These are phyloP conservation scores for Blastobotrys attinorum DNA, from an alignment of 805 yeast species.

Conservation along the genomic window DNA sequence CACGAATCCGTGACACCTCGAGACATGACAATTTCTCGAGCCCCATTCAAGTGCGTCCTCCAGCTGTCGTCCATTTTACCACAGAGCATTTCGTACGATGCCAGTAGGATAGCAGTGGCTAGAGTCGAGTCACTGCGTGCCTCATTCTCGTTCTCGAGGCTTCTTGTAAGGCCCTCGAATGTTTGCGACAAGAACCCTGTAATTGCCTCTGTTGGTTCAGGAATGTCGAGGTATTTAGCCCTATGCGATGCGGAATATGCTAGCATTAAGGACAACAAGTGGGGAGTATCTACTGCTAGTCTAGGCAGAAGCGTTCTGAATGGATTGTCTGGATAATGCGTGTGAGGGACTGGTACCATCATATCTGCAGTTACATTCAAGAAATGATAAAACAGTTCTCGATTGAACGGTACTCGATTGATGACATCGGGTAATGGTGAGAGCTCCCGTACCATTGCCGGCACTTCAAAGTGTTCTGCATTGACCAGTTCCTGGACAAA, in stretches of 20 bases:
- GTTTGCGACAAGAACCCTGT: constrained; percentile 50
- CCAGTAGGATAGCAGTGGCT: constrained; percentile 50
- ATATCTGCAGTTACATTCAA: constrained; percentile 50
- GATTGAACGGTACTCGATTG: constrained; percentile 49
- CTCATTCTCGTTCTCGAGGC: constrained; percentile 43
- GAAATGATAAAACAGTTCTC: constrained; percentile 57
- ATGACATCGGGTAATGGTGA: constrained; percentile 55
- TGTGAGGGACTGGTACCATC: constrained; percentile 57
- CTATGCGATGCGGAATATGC: constrained; percentile 42
- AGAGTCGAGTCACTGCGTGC: constrained; percentile 60
- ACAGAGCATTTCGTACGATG: constrained; percentile 48
- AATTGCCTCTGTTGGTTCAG: constrained; percentile 30
- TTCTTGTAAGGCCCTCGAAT: constrained; percentile 45
- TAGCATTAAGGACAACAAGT: constrained; percentile 46
- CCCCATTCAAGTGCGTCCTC: constrained; percentile 61
- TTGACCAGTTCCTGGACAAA: constrained; percentile 1
- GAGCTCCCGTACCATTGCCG: constrained; percentile 19
- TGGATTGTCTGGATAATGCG: constrained; percentile 51
- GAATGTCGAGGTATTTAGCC: constrained; percentile 12
- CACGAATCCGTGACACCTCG: constrained; percentile 35
- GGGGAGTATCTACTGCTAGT: constrained; percentile 55
- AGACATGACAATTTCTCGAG: constrained; percentile 53
- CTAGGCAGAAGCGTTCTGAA: constrained; percentile 57
- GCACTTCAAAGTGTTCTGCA: neutral
- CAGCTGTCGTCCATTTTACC: constrained; percentile 34